Conservation (phyloP, 106 monocot species). For the Agapanthus africanus region DNA sequence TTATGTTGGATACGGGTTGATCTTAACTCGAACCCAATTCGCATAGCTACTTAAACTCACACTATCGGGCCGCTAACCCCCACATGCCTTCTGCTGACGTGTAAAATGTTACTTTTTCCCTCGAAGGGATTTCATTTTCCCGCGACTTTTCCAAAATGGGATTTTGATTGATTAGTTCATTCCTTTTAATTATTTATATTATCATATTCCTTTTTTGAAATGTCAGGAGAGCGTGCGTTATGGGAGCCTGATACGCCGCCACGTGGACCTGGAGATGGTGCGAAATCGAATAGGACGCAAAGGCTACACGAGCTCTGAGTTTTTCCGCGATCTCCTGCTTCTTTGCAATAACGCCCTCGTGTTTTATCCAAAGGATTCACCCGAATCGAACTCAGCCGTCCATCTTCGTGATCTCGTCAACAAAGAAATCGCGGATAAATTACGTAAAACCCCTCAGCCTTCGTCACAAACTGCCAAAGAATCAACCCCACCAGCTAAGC, state of each 20-base stretch:
- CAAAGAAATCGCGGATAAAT: constrained; percentile 15
- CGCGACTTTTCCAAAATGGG: not conserved
- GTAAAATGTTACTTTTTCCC: not conserved
- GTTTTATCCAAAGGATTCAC: constrained; percentile 55
- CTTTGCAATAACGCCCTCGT: constrained; percentile 75
- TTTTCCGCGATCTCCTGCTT: constrained; percentile 76
- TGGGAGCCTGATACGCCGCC: constrained; percentile 40
- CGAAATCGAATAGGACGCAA: constrained; percentile 25
- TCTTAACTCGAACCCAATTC: not conserved
- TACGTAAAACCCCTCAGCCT: constrained; percentile 12
- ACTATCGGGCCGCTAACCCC: not conserved
- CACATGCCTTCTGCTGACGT: not conserved
- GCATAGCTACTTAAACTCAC: not conserved
- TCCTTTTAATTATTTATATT: not conserved
- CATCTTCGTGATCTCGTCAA: constrained; percentile 37
- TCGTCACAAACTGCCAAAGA: not conserved
- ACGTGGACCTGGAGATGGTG: constrained; percentile 77
- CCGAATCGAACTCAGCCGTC: constrained; percentile 40
- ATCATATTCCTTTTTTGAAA: not conserved
- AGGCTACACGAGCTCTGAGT: constrained; percentile 23
- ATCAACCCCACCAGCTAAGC: not conserved
- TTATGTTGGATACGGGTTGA: not conserved
- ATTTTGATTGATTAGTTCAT: not conserved
- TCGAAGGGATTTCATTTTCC: constrained; percentile 1
- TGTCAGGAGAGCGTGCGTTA: constrained; percentile 51